Evolutionary conservation across 441 rosid genomes (phyloP).

Genomic region (Theobroma grandiflorum): DNA sequence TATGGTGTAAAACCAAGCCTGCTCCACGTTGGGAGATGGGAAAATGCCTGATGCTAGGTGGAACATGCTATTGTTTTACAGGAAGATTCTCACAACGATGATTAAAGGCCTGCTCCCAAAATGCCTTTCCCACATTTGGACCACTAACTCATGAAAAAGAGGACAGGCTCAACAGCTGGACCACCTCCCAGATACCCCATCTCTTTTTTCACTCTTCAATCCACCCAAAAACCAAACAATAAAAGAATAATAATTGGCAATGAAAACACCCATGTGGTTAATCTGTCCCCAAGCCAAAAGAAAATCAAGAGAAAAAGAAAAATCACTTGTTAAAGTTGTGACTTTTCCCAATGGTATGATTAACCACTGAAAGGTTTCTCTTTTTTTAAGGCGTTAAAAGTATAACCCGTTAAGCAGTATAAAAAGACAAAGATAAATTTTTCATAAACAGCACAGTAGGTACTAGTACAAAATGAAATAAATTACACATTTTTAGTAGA

Average conservation of each 20-base stretch:
- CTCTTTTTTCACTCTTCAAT: slow-evolving; percentile 18
- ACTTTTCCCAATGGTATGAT: slow-evolving; percentile 17
- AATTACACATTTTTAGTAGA: neutral
- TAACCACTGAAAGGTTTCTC: slow-evolving; percentile 18
- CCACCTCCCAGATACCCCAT: slow-evolving; percentile 35
- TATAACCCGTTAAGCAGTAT: neutral
- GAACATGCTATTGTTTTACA: slow-evolving; percentile 32
- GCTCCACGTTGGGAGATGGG: slow-evolving; percentile 16
- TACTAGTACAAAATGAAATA: neutral
- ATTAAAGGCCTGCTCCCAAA: slow-evolving; percentile 38
- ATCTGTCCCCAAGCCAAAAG: slow-evolving; percentile 26
- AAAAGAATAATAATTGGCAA: slow-evolving; percentile 23
- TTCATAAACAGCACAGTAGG: neutral
- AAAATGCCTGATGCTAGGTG: slow-evolving; percentile 26
- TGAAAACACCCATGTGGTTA: slow-evolving; percentile 37
- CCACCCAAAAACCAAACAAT: slow-evolving; percentile 24
- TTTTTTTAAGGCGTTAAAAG: neutral
- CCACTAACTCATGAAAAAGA: slow-evolving; percentile 44
- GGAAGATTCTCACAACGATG: slow-evolving; percentile 40
- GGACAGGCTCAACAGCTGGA: slow-evolving; percentile 39
- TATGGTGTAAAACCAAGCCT: neutral
- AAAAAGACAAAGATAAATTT: neutral
- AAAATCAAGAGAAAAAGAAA: slow-evolving; percentile 7
- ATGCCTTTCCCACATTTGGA: slow-evolving; percentile 44
- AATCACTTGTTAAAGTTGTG: slow-evolving; percentile 23